Percentiles rank a stretch among this genome's conserved stretches.
Evolutionary conservation across 2,329 filamentous ascomycete genomes (phyloP).

Genomic region (Daldinia sp.): DNA sequence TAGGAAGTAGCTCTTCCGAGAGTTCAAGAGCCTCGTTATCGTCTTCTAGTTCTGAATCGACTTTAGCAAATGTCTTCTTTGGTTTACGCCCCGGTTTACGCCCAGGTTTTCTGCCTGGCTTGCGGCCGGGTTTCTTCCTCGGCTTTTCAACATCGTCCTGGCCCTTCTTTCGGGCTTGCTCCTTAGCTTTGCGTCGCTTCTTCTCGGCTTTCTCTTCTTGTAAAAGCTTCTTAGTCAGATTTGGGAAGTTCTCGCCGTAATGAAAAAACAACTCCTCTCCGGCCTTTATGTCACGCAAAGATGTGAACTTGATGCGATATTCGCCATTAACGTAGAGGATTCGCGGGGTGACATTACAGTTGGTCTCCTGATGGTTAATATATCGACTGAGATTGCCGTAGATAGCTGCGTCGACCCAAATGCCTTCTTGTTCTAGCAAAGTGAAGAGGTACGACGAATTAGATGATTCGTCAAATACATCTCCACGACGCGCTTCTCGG

Average conservation of each 20-base stretch:
- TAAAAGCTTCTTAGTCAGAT: constrained; percentile 66
- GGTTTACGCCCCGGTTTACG: constrained; percentile 50
- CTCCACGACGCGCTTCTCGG: constrained; percentile 70
- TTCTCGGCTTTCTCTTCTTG: constrained; percentile 57
- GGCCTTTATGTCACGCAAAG: constrained; percentile 72
- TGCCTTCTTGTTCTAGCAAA: constrained; percentile 69
- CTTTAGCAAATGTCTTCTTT: constrained; percentile 48
- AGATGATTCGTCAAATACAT: constrained; percentile 71
- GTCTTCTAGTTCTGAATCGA: constrained; percentile 48
- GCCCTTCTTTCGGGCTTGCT: constrained; percentile 43
- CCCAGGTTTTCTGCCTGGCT: constrained; percentile 48
- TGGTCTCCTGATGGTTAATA: constrained; percentile 77
- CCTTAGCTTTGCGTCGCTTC: constrained; percentile 50
- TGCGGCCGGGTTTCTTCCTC: constrained; percentile 50
- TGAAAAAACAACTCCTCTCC: constrained; percentile 87
- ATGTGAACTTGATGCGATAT: constrained; percentile 80
- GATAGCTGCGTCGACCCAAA: constrained; percentile 79
- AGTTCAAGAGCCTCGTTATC: constrained; percentile 45
- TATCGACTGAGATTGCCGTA: constrained; percentile 86
- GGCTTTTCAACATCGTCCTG: constrained; percentile 41
- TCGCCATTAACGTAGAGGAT: constrained; percentile 81
- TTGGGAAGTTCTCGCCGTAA: constrained; percentile 78
- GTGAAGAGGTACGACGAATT: constrained; percentile 75
- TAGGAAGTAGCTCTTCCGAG: constrained; percentile 44
- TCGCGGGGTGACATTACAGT: constrained; percentile 73